Percentiles rank a stretch among this genome's conserved stretches.
phyloP scores from a whole-genome alignment of 1,284 basidiomycete genomes.

The Megacollybia platyphylla region DNA sequence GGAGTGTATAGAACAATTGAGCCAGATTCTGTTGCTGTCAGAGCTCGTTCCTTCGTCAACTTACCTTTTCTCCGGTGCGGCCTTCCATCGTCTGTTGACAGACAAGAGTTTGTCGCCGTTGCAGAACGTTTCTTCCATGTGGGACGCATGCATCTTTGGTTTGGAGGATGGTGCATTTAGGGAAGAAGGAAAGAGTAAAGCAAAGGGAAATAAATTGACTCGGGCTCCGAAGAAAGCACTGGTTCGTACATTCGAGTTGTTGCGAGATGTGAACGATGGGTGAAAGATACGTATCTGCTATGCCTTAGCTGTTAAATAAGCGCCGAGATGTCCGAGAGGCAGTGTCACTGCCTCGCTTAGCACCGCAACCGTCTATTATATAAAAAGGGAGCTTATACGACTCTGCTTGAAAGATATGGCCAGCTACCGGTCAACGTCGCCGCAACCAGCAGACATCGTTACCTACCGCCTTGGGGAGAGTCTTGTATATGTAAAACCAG shows the following conservation, averaged over 20 bases:
- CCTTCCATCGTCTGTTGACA: slow-evolving; percentile 41
- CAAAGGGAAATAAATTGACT: slow-evolving; percentile 21
- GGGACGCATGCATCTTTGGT: slow-evolving; percentile 33
- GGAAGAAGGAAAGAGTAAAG: slow-evolving; percentile 28
- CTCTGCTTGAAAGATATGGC: slow-evolving; percentile 7
- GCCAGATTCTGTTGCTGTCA: slow-evolving; percentile 45
- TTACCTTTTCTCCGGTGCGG: slow-evolving; percentile 40
- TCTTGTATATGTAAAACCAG: slow-evolving; percentile 41
- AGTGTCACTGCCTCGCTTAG: too few relatives aligned
- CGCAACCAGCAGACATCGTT: slow-evolving; percentile 25
- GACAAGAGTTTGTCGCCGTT: slow-evolving; percentile 8
- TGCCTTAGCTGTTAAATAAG: not conserved
- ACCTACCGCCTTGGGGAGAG: slow-evolving; percentile 33
- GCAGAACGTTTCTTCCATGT: slow-evolving; percentile 20
- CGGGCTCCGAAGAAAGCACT: slow-evolving; percentile 6
- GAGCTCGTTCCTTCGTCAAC: slow-evolving; percentile 30
- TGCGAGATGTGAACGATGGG: slow-evolving; percentile 11
- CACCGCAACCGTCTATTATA: too few relatives aligned
- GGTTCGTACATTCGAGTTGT: slow-evolving; percentile 16
- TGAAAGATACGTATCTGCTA: not conserved
- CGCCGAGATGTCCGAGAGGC: too few relatives aligned
- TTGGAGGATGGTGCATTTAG: slow-evolving; percentile 33
- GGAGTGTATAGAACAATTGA: slow-evolving; percentile 44
- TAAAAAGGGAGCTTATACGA: too few relatives aligned
- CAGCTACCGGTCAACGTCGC: slow-evolving; percentile 10